Conservation (phyloP, 495 filamentous ascomycete genomes). For the Cryomyces antarcticus region DNA sequence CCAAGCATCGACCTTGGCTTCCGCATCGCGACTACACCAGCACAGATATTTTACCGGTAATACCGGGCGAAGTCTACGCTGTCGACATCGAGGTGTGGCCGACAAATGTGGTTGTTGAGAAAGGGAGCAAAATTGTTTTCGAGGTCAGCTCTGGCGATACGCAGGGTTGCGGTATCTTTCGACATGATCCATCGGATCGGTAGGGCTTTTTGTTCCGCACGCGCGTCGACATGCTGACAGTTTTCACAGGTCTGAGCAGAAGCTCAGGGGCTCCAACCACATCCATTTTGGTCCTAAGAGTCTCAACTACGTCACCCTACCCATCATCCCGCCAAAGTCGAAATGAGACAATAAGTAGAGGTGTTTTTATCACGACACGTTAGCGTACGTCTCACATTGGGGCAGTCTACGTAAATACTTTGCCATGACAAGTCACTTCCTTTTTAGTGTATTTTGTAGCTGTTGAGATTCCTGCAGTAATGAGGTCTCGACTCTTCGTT, state of each 20-base stretch:
- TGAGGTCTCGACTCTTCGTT: too few species aligned
- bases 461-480: too few species aligned
- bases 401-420: too few species aligned
- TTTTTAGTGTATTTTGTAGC: too few species aligned
- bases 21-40: slow-evolving; percentile 41
- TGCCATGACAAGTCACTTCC: too few species aligned
- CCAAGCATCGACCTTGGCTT: slow-evolving; percentile 27
- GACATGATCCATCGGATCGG: slow-evolving; percentile 28
- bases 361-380: too few species aligned
- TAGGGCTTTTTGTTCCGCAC: slow-evolving; percentile 2
- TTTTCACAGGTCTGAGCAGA: slow-evolving; percentile 13
- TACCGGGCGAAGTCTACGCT: slow-evolving; percentile 33
- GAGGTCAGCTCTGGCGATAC: slow-evolving; percentile 40
- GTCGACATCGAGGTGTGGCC: slow-evolving; percentile 54
- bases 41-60: slow-evolving; percentile 32
- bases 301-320: slow-evolving; percentile 6
- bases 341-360: background rate
- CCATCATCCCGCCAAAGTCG: slow-evolving; percentile 2
- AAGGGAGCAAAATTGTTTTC: slow-evolving; percentile 32
- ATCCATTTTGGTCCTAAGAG: slow-evolving; percentile 3
- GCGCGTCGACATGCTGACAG: background rate
- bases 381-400: too few species aligned
- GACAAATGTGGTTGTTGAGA: slow-evolving; percentile 40
- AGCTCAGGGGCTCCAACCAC: slow-evolving; percentile 4
- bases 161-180: slow-evolving; percentile 37